These are phyloP conservation scores for Basidiobolus meristosporus DNA, from an alignment of 371 early-diverging fungal species.

Conservation along the genomic window DNA sequence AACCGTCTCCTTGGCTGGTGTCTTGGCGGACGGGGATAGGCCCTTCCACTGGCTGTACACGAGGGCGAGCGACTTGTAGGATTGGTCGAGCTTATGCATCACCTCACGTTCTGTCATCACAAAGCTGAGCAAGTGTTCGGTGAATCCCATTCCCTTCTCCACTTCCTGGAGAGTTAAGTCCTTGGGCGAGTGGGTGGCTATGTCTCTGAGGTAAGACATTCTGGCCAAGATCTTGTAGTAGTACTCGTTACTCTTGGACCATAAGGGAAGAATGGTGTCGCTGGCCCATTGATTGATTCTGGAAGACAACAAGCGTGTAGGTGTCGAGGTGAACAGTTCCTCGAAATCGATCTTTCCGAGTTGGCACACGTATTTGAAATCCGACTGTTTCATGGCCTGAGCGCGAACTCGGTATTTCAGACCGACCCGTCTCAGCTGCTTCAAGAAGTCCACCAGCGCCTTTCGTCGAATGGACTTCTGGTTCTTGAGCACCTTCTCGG, in stretches of 20 bases:
- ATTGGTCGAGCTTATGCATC: slow-evolving; percentile 6
- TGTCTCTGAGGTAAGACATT: slow-evolving; percentile 35
- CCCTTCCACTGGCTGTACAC: too few relatives aligned
- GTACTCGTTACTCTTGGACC: slow-evolving; percentile 22
- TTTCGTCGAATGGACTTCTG: slow-evolving; percentile 65
- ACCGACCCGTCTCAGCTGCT: slow-evolving; percentile 60
- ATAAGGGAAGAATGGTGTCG: too few relatives aligned
- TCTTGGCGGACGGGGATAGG: too few relatives aligned
- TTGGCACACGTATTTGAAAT: slow-evolving; percentile 9
- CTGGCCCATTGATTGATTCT: slow-evolving; percentile 14
- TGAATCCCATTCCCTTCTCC: slow-evolving; percentile 41
- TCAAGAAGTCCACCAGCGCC: slow-evolving; percentile 70
- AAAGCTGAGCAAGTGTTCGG: slow-evolving; percentile 46
- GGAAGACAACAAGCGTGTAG: slow-evolving; percentile 6
- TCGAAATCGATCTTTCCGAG: slow-evolving; percentile 3
- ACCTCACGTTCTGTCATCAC: slow-evolving; percentile 32
- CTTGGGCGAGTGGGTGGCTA: slow-evolving; percentile 29
- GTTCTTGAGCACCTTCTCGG: too few relatives aligned
- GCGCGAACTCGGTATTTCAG: slow-evolving; percentile 14
- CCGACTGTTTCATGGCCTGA: slow-evolving; percentile 9
- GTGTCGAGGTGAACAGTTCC: slow-evolving; percentile 7
- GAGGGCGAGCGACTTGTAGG: too few relatives aligned
- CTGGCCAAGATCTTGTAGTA: slow-evolving; percentile 50
- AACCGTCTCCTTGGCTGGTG: neutral
- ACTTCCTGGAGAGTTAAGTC: slow-evolving; percentile 57